Percentiles rank a stretch among this genome's conserved stretches.
Evolutionary conservation across 1,284 basidiomycete species (phyloP).

Genomic region (Ceratobasidium sp.): DNA sequence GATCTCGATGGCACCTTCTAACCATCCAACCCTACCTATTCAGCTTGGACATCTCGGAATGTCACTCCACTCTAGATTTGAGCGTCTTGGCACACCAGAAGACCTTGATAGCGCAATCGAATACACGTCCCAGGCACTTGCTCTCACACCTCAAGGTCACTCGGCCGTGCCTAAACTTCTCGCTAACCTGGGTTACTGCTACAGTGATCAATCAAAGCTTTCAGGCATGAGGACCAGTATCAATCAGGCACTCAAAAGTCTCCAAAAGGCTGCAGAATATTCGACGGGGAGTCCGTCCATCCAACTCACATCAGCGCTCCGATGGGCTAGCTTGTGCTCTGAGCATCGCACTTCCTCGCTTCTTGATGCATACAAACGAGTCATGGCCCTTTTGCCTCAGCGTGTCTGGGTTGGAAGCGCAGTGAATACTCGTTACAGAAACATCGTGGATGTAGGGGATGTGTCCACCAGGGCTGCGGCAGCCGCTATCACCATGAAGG

Average conservation of each 20-base stretch:
- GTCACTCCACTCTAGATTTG: background rate
- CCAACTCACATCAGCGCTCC: background rate
- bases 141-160: too few species aligned
- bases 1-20: background rate
- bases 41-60: background rate
- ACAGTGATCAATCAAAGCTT: too few species aligned
- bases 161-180: too few species aligned
- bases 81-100: background rate
- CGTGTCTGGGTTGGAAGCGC: conserved; percentile 8
- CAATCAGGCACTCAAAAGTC: too few species aligned
- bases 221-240: too few species aligned
- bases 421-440: background rate
- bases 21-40: too few species aligned
- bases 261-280: too few species aligned
- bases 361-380: conserved; percentile 13
- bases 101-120: background rate
- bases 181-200: too few species aligned
- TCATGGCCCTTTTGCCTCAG: conserved; percentile 6
- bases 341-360: background rate
- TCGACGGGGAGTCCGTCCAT: background rate
- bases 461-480: background rate
- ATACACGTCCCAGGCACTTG: too few species aligned
- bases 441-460: background rate
- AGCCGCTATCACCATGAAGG: background rate
- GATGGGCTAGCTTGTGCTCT: background rate